These are phyloP conservation scores for Wickerhamiella kurtzmanii DNA, from an alignment of 805 yeast genomes.

Conservation along the genomic window DNA sequence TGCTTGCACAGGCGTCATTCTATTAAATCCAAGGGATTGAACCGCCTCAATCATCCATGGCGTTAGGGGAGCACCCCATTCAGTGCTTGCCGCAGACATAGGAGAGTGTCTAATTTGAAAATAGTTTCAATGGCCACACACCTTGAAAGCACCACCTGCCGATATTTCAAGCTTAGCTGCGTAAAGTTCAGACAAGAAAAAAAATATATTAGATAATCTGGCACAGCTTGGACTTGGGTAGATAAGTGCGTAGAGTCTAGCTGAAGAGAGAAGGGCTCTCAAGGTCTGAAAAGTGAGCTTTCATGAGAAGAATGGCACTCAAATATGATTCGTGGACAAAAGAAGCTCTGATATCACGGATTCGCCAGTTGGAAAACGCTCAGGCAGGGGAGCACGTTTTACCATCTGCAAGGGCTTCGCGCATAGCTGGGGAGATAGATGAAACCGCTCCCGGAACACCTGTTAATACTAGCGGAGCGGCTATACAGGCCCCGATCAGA, in stretches of 20 bases:
- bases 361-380: constrained; percentile 41
- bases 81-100: constrained; percentile 1
- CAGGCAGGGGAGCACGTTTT: neutral
- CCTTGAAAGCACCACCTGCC: no score
- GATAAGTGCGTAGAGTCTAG: no score
- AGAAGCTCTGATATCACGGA: constrained; percentile 45
- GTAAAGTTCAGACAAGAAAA: no score
- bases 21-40: constrained; percentile 54
- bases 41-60: constrained; percentile 42
- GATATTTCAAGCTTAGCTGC: no score
- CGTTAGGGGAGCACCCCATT: constrained; percentile 19
- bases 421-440: neutral
- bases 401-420: neutral
- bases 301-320: neutral
- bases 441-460: neutral
- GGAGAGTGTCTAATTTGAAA: no score
- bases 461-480: neutral
- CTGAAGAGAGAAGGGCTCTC: no score
- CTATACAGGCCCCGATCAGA: constrained; percentile 2
- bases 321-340: constrained; percentile 38
- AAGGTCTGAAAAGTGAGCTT: no score
- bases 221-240: no score
- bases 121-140: neutral
- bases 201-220: constrained; percentile 7
- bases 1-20: constrained; percentile 97